Conservation (phyloP, 345 rosid species). For the Linum usitatissimum region DNA sequence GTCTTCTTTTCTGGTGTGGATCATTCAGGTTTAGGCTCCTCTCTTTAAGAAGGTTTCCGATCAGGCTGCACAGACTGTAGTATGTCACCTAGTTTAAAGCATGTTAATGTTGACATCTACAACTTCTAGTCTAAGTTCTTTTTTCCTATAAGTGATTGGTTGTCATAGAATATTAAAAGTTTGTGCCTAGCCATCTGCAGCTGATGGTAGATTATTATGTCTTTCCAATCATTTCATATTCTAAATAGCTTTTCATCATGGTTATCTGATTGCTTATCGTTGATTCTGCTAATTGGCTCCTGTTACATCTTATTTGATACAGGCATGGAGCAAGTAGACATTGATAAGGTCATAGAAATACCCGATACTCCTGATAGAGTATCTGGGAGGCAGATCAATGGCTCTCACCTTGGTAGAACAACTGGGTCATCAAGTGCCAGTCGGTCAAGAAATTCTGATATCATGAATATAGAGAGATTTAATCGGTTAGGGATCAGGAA, state of each 20-base stretch:
- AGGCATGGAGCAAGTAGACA: constrained; percentile 66
- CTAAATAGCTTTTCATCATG: not conserved
- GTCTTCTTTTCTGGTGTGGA: not conserved
- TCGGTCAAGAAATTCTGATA: constrained; percentile 20
- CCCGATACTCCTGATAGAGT: constrained; percentile 85
- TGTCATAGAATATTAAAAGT: not conserved
- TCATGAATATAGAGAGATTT: constrained; percentile 22
- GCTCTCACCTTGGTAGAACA: constrained; percentile 24
- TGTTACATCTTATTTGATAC: not conserved
- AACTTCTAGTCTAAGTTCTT: not conserved
- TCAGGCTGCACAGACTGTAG: not conserved
- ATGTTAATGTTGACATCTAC: not conserved
- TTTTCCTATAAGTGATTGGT: not conserved
- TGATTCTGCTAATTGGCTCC: not conserved
- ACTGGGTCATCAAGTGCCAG: constrained; percentile 27
- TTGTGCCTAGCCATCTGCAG: not conserved
- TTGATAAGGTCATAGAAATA: constrained; percentile 44
- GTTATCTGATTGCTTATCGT: not conserved
- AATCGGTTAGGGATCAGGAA: constrained; percentile 19
- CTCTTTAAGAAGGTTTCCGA: not conserved
- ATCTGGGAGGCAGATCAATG: constrained; percentile 12
- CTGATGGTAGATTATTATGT: not conserved
- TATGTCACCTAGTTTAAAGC: not conserved
- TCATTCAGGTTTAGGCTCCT: not conserved
- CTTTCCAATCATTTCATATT: not conserved